Percentiles rank a stretch among this genome's conserved stretches.
phyloP scores from a whole-genome alignment of 192 early-diverging fungal genomes.

The Jimgerdemannia lactiflua region DNA sequence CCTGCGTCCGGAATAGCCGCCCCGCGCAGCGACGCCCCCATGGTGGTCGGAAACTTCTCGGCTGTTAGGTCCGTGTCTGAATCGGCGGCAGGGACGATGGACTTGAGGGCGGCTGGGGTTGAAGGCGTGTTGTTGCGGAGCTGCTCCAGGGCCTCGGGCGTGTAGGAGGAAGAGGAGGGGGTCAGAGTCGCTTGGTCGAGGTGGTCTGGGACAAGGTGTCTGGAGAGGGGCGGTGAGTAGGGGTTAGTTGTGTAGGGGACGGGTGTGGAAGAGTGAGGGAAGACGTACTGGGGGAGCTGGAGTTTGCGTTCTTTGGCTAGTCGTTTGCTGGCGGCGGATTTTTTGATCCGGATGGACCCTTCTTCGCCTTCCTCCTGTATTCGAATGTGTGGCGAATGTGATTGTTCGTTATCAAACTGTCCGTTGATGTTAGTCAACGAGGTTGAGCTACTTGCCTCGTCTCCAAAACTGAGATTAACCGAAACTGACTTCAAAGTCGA shows the following conservation, averaged over 20 bases:
- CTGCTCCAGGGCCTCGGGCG: constrained; percentile 32
- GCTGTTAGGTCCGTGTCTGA: constrained; percentile 25
- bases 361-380: constrained; percentile 25
- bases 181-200: constrained; percentile 5
- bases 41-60: constrained; percentile 40
- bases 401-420: background rate
- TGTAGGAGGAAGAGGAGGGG: constrained; percentile 19
- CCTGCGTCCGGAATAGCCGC: constrained; percentile 42
- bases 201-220: constrained; percentile 5
- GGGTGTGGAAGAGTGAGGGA: constrained; percentile 15
- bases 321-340: constrained; percentile 36
- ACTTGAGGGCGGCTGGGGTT: constrained; percentile 11
- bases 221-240: background rate
- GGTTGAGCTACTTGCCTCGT: background rate
- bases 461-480: background rate
- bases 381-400: background rate
- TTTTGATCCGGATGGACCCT: constrained; percentile 43
- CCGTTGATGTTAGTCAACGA: no score
- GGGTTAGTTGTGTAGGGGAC: constrained; percentile 1
- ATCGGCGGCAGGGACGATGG: constrained; percentile 13
- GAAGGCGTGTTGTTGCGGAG: constrained; percentile 30
- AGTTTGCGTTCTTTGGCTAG: constrained; percentile 17
- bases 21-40: constrained; percentile 26
- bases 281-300: constrained; percentile 18
- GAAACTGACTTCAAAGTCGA: background rate